These are phyloP conservation scores for Ophiosphaerella herpotricha DNA, from an alignment of 2,329 filamentous ascomycete species.

Conservation along the genomic window DNA sequence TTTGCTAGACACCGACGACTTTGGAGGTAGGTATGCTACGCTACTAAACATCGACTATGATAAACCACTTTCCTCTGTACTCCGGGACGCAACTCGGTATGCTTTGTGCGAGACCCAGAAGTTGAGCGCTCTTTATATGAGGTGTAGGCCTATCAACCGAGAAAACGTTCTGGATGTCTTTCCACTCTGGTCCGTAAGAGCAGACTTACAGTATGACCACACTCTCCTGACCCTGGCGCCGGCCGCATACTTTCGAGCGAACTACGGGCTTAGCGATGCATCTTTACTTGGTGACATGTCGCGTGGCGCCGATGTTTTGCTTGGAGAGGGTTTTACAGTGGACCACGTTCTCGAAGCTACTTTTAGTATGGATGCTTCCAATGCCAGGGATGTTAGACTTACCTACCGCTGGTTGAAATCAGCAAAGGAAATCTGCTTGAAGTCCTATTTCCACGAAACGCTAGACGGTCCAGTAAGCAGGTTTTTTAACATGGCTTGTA, in stretches of 20 bases:
- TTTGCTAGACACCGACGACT: neutral
- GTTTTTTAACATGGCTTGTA: too few relatives aligned
- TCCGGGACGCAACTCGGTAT: constrained; percentile 1
- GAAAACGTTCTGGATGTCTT: neutral
- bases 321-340: neutral
- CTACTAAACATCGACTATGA: neutral
- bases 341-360: neutral
- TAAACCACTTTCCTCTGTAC: neutral
- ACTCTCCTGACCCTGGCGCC: neutral
- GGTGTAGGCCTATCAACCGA: too few relatives aligned
- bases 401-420: neutral
- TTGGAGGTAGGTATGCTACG: neutral
- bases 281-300: neutral
- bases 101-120: neutral
- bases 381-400: neutral
- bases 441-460: too few relatives aligned
- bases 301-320: neutral
- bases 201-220: neutral
- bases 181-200: neutral
- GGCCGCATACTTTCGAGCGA: neutral
- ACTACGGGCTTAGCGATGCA: neutral
- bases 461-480: too few relatives aligned
- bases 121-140: neutral
- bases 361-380: neutral
- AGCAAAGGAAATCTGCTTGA: neutral